Conservation (phyloP, 148 eudicot species). For the Rhododendron vialii region DNA sequence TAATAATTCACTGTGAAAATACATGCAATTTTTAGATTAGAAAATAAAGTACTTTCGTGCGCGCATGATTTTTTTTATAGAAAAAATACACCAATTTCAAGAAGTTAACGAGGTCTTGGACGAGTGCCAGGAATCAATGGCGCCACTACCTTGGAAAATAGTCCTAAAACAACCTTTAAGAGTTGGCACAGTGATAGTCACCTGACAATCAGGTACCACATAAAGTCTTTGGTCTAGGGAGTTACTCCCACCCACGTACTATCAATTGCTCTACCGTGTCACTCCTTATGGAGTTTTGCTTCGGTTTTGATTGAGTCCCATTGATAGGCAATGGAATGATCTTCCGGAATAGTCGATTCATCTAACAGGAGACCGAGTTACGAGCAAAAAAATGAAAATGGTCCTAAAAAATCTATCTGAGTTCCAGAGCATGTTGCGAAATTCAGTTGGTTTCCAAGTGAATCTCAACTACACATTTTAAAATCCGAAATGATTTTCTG, state of each 20-base stretch:
- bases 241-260: too few relatives aligned
- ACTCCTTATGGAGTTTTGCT: not conserved
- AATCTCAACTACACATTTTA: not conserved
- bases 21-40: not conserved
- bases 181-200: too few relatives aligned
- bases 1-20: not conserved
- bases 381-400: not conserved
- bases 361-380: not conserved
- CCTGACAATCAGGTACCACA: too few relatives aligned
- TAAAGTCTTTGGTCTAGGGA: too few relatives aligned
- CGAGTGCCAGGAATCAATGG: too few relatives aligned
- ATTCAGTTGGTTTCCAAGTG: not conserved
- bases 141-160: too few relatives aligned
- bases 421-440: not conserved
- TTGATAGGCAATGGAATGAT: too few relatives aligned
- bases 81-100: not conserved
- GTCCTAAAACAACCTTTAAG: too few relatives aligned
- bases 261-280: not conserved
- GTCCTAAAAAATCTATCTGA: too few relatives aligned
- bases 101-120: too few relatives aligned
- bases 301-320: not conserved
- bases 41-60: not conserved
- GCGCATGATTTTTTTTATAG: not conserved
- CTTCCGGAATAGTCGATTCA: not conserved
- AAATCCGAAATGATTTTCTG: not conserved